A percentile compares a stretch with the other conserved stretches of the same genome.
Conservation (phyloP, 352 stramenopile species). For the Paralagenidium karlingii region DNA sequence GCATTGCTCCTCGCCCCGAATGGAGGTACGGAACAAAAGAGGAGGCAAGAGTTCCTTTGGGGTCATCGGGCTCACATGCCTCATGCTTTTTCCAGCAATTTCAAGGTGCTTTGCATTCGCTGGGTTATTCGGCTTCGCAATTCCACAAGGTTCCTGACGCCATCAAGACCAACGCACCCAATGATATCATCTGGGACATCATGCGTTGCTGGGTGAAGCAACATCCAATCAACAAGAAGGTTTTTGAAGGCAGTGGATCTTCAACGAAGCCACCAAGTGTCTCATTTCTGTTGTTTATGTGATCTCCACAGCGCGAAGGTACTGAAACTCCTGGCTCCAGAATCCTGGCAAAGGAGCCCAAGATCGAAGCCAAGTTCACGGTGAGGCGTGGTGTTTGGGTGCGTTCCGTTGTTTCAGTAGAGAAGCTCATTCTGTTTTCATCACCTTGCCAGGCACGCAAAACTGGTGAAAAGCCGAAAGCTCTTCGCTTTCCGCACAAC, state of each 20-base stretch:
- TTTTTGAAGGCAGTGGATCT: slow-evolving; percentile 1
- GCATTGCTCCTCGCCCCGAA: slow-evolving; percentile 89
- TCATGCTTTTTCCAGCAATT: slow-evolving; percentile 59
- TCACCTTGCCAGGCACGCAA: slow-evolving; percentile 11
- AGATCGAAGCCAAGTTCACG: slow-evolving; percentile 77
- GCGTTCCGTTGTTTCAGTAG: background rate
- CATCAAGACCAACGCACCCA: slow-evolving; percentile 98
- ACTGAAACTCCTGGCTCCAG: slow-evolving; percentile 65
- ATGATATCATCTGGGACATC: slow-evolving; percentile 97
- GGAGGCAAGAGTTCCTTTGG: background rate
- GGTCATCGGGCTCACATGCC: background rate
- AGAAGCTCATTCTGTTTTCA: background rate
- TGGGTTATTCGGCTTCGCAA: slow-evolving; percentile 94
- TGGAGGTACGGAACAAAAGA: no score
- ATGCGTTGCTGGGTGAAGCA: slow-evolving; percentile 94
- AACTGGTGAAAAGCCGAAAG: slow-evolving; percentile 78
- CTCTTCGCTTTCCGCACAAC: slow-evolving; percentile 89
- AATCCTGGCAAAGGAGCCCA: slow-evolving; percentile 80
- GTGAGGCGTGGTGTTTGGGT: slow-evolving; percentile 19
- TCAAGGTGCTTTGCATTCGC: slow-evolving; percentile 90
- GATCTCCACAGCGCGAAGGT: slow-evolving; percentile 47
- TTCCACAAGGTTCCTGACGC: slow-evolving; percentile 97
- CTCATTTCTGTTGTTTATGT: background rate
- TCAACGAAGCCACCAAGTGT: background rate
- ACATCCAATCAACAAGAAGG: slow-evolving; percentile 88